These are phyloP conservation scores for Rickenella mellea DNA, from an alignment of 768 basidiomycete species.

Conservation along the genomic window DNA sequence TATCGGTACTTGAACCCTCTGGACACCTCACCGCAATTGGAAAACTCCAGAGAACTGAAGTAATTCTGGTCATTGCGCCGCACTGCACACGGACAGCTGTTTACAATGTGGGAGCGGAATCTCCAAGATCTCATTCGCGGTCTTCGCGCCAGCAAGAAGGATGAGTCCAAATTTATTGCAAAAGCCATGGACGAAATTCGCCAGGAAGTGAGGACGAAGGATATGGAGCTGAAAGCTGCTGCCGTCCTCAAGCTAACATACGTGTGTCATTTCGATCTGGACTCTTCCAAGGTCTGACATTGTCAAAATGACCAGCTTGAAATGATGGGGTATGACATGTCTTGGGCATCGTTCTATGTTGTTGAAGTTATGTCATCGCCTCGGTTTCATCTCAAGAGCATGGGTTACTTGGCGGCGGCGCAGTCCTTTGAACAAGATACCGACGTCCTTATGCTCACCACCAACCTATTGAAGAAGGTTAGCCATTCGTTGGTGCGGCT, in stretches of 20 bases:
- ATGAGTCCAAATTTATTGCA: constrained; percentile 86
- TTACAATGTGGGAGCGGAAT: constrained; percentile 88
- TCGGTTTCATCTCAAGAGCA: constrained; percentile 83
- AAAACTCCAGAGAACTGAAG: neutral
- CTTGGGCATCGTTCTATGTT: constrained; percentile 93
- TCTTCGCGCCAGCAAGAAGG: constrained; percentile 89
- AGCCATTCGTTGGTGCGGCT: constrained; percentile 10
- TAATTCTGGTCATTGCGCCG: neutral
- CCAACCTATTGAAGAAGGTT: constrained; percentile 92
- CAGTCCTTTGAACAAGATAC: constrained; percentile 92
- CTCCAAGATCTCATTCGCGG: constrained; percentile 94
- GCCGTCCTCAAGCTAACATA: constrained; percentile 95
- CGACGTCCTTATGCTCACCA: constrained; percentile 95
- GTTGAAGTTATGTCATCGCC: constrained; percentile 97
- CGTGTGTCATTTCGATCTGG: constrained; percentile 60
- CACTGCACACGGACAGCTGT: neutral
- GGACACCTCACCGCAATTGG: no score
- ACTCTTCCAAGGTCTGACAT: neutral
- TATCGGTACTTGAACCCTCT: no score
- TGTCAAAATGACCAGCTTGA: constrained; percentile 57
- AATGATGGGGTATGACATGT: constrained; percentile 93
- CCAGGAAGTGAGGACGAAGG: constrained; percentile 82
- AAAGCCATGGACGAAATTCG: constrained; percentile 93
- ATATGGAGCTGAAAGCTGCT: constrained; percentile 94
- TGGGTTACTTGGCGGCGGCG: constrained; percentile 89